Conservation (phyloP, 2,329 filamentous ascomycete species). For the Botryosphaeria dothidea region DNA sequence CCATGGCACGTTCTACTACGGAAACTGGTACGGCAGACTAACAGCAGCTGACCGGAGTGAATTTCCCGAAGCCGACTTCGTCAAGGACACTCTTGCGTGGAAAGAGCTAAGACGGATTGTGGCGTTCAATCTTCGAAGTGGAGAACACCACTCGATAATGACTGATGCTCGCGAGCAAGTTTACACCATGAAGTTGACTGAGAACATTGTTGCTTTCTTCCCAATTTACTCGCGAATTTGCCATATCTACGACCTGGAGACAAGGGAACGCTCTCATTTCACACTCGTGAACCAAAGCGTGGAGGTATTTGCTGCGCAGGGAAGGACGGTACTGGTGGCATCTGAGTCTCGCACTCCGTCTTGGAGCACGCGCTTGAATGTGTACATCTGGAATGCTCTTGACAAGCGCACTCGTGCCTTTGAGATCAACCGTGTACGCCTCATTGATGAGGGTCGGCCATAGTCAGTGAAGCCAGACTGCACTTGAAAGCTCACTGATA, state of each 20-base stretch:
- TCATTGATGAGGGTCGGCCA: conserved; percentile 6
- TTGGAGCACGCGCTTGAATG: conserved; percentile 6
- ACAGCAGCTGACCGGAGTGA: background rate
- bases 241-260: conserved; percentile 28
- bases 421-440: conserved; percentile 13
- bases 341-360: conserved; percentile 1
- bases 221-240: conserved; percentile 16
- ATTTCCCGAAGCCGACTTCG: conserved; percentile 16
- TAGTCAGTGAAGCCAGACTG: conserved; percentile 7
- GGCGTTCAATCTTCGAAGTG: conserved; percentile 29
- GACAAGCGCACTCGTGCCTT: conserved; percentile 1
- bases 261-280: conserved; percentile 26
- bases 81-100: conserved; percentile 27
- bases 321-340: conserved; percentile 1
- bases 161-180: conserved; percentile 29
- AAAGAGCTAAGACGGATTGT: conserved; percentile 21
- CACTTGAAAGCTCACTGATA: background rate
- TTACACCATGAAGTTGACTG: conserved; percentile 23
- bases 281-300: conserved; percentile 21
- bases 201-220: conserved; percentile 28
- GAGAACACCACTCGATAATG: conserved; percentile 16
- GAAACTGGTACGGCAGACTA: conserved; percentile 2
- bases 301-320: conserved; percentile 1
- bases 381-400: conserved; percentile 7
- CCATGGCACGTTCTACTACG: conserved; percentile 10